Conservation (phyloP, 1,284 basidiomycete genomes). For the Exobasidium cylindrosporum region DNA sequence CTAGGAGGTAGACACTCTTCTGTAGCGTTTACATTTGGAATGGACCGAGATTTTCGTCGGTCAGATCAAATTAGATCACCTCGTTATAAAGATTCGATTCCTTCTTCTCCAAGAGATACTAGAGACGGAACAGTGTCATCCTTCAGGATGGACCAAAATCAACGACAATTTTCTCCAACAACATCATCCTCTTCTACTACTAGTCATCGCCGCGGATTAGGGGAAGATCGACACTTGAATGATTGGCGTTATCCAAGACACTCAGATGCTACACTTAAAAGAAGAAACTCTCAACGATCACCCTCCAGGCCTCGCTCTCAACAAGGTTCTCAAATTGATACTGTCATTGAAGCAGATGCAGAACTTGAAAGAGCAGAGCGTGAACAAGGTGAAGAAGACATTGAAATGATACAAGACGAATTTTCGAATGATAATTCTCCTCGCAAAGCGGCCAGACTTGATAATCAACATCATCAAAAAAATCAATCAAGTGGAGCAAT, state of each 20-base stretch:
- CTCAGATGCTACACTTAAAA: not conserved
- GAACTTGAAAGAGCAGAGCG: not conserved
- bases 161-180: not conserved
- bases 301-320: not conserved
- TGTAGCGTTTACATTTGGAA: not conserved
- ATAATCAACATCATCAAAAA: not conserved
- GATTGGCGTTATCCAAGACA: not conserved
- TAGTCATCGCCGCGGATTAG: not conserved
- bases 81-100: no score
- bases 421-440: not conserved
- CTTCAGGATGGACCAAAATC: no score
- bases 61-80: not conserved
- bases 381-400: not conserved
- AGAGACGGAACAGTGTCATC: no score
- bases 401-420: not conserved
- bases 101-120: no score
- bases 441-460: not conserved
- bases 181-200: not conserved
- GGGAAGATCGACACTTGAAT: not conserved
- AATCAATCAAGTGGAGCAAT: not conserved
- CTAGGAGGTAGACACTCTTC: not conserved
- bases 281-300: slow-evolving; percentile 6
- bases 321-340: not conserved
- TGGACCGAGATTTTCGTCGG: not conserved
- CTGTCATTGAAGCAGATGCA: not conserved